A percentile compares a stretch with the other conserved stretches of the same genome.
Evolutionary conservation across 345 rosid species (phyloP).

Genomic region (Euphorbia peplus): DNA sequence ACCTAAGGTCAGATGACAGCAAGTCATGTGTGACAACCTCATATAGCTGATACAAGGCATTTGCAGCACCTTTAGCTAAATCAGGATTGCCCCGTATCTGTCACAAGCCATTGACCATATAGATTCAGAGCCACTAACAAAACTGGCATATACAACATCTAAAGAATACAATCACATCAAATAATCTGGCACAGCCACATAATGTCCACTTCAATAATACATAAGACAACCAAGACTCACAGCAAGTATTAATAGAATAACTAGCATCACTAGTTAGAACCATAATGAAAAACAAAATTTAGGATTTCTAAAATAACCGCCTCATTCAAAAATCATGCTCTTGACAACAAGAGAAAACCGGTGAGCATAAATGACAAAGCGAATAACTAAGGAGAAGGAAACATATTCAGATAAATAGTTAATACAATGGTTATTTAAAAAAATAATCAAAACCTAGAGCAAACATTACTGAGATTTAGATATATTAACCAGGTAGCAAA

Average conservation of each 20-base stretch:
- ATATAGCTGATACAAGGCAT: conserved; percentile 70
- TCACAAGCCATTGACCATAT: conserved; percentile 23
- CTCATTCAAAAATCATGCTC: neutral
- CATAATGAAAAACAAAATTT: neutral
- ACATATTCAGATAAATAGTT: neutral
- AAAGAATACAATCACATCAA: neutral
- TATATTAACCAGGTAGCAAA: neutral
- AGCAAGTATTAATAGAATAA: neutral
- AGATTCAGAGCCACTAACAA: neutral
- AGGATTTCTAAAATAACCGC: neutral
- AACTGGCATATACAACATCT: neutral
- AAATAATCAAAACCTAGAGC: neutral
- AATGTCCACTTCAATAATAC: neutral
- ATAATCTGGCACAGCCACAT: neutral
- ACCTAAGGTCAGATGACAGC: conserved; percentile 85
- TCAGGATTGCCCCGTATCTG: conserved; percentile 78
- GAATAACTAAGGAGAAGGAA: neutral
- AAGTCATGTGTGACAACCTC: conserved; percentile 89
- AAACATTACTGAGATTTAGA: neutral
- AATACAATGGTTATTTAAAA: neutral
- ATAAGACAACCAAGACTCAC: neutral
- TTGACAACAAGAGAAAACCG: neutral
- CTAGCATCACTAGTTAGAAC: neutral
- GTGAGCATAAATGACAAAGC: neutral
- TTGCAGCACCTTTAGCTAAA: conserved; percentile 82